These are phyloP conservation scores for Boechera retrofracta DNA, from an alignment of 345 rosid genomes.

Conservation along the genomic window DNA sequence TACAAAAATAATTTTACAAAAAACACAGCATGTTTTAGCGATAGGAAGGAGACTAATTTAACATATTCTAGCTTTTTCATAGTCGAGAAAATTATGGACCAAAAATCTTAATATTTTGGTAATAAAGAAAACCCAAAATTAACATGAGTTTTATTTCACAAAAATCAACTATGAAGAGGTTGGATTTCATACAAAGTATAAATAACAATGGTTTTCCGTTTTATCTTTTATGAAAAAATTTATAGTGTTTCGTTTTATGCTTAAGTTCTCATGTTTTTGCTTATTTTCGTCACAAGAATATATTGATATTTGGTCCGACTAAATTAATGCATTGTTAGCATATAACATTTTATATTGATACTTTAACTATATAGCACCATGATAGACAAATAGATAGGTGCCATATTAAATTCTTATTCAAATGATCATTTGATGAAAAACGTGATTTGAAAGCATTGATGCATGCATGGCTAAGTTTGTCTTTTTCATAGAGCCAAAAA, in stretches of 20 bases:
- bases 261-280: conserved; percentile 6
- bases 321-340: conserved; percentile 1
- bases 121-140: not conserved
- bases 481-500: conserved; percentile 31
- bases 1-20: not conserved
- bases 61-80: not conserved
- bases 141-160: not conserved
- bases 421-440: conserved; percentile 38
- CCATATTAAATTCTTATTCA: conserved; percentile 13
- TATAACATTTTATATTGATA: conserved; percentile 14
- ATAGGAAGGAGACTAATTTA: not conserved
- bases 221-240: too few relatives aligned
- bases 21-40: not conserved
- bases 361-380: conserved; percentile 14
- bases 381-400: conserved; percentile 24
- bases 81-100: not conserved
- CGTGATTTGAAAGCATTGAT: conserved; percentile 42
- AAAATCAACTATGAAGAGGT: not conserved
- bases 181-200: not conserved
- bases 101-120: not conserved
- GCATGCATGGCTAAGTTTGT: conserved; percentile 46
- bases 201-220: conserved; percentile 1
- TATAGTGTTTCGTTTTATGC: not conserved
- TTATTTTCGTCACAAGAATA: conserved; percentile 22
- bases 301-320: conserved; percentile 35